Evolutionary conservation across 192 early-diverging fungal genomes (phyloP), one percentile per base, ranked within the genome.

Genomic region (Coemansia sp.): DNA sequence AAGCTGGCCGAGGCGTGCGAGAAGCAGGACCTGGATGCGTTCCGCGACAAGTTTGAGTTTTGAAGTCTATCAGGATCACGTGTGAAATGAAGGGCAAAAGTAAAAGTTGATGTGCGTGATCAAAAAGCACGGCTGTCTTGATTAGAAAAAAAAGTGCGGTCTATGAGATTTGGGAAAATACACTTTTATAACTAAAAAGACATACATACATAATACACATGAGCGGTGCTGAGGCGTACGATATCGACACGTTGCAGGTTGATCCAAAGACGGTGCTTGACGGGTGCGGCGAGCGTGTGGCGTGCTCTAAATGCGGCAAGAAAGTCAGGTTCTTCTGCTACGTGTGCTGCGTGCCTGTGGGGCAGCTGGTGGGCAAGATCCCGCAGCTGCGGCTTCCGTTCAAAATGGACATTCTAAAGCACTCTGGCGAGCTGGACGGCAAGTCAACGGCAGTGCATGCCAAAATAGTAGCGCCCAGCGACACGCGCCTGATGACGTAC

Each of bases 371-470:
- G 61, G 39, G 46, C 62, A 74, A 55, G 62, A 61, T 91, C 2
- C 92, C 90, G 11, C 69, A 64, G 34, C 73, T 92, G 1, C 64
- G 80, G 13, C 74, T 94, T 13, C 92, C 92, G 0, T 81, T 91
- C 37, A 79, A 81, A 38, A 70, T 94, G 44, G 82, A 88, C 73
- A 77, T 92, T 73, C 84, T 91, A 51, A 89, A 94, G 56, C 92
- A 95, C 66, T 84, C 86, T 4, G 54, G 78, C 41, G 94, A 97
- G 69, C 55, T 76, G 5, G 85, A 90, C 41, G 89, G 87, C 38
- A 95, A 97, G 74, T 92, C 90, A 6, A 98, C 95, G 0, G 89
- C 90, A 2, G 71, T 90, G 7, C 95, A 98, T 58, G 89, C 93
- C 14, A 84, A 87, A 54, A 69, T 95, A 8, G 64, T 94, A 43